phyloP scores from a whole-genome alignment of 1,284 basidiomycete species.

The Bondarzewia mesenterica region DNA sequence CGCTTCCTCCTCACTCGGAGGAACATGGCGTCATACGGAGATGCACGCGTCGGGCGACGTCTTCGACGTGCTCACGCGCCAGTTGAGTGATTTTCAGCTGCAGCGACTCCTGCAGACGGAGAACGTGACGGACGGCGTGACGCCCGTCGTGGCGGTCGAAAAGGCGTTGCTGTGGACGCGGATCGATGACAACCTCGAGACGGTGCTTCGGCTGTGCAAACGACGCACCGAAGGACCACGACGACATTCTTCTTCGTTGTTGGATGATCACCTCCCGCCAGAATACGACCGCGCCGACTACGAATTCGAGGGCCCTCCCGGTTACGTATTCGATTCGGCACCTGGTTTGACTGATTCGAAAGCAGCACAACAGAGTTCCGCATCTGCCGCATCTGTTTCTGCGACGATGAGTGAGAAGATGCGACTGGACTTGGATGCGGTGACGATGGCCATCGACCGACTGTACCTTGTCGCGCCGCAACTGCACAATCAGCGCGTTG shows the following conservation, averaged over 20 bases:
- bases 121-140: slow-evolving; percentile 8
- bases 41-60: slow-evolving; percentile 28
- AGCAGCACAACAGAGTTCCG: background rate
- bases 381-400: slow-evolving; percentile 1
- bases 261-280: slow-evolving; percentile 46
- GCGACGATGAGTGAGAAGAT: slow-evolving; percentile 51
- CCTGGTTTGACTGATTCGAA: background rate
- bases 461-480: slow-evolving; percentile 79
- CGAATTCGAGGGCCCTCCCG: slow-evolving; percentile 40
- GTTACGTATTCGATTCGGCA: slow-evolving; percentile 41
- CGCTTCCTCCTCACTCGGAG: slow-evolving; percentile 11
- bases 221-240: slow-evolving; percentile 37
- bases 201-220: slow-evolving; percentile 55
- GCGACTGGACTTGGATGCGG: slow-evolving; percentile 73
- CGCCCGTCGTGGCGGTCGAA: slow-evolving; percentile 53
- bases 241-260: slow-evolving; percentile 18
- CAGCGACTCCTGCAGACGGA: slow-evolving; percentile 30
- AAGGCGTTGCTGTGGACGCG: slow-evolving; percentile 63
- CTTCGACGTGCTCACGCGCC: slow-evolving; percentile 55
- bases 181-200: slow-evolving; percentile 68
- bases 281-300: slow-evolving; percentile 54
- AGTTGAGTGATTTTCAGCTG: slow-evolving; percentile 59
- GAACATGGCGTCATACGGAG: background rate
- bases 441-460: slow-evolving; percentile 81
- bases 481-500: slow-evolving; percentile 79